Base-by-base conservation (phyloP, 805 yeast species). In the Kuraishia molischiana region DNA sequence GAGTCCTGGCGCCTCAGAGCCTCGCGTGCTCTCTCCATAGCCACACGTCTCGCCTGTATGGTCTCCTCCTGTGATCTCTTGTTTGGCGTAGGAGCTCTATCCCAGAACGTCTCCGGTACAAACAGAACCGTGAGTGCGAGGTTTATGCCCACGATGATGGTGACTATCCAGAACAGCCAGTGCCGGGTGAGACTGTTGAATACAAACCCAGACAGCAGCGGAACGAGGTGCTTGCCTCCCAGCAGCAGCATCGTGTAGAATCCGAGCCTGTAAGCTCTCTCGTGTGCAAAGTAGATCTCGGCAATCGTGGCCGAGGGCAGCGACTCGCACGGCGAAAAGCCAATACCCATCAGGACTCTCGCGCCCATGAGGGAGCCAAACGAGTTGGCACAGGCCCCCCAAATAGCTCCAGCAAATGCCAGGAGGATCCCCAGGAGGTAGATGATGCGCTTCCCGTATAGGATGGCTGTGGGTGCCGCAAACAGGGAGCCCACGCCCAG, bases 31-130 rank as follows among this genome's bases (percentile, higher is more conserved):
- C 26, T 22, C n/a, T 49, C 45, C 14, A 63, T 50, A 2, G 59
- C 69, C 28, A 52, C 58, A 42, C 62, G 56, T 22, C 26, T 8
- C 1, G 79, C 81, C 17, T 59, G 59, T 34, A 58, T 58, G 2
- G 77, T 61, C 52, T 75, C 82, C 38, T 56, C 53, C 17, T 56
- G 46, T 3, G 76, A 68, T 42, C 72, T 55, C 45, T 70, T 67
- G 44, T 59, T 61, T 14, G 70, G 72, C 2, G 62, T 59, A 4
- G 79, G 78, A 1, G 69, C 51, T 40, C 83, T 60, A 41, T 69
- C 74, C 78, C 79, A 76, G 54, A 72, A 76, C 1, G 83, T 77
- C 41, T 77, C 83, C 3, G 82, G 83, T 17, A 74, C 80, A 49
- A 74, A 75, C 10, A 76, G 48, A 39, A 64, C 67, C 11, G 73